Base-by-base conservation (phyloP, 805 yeast species). In the Saccharomycopsis sp. region DNA sequence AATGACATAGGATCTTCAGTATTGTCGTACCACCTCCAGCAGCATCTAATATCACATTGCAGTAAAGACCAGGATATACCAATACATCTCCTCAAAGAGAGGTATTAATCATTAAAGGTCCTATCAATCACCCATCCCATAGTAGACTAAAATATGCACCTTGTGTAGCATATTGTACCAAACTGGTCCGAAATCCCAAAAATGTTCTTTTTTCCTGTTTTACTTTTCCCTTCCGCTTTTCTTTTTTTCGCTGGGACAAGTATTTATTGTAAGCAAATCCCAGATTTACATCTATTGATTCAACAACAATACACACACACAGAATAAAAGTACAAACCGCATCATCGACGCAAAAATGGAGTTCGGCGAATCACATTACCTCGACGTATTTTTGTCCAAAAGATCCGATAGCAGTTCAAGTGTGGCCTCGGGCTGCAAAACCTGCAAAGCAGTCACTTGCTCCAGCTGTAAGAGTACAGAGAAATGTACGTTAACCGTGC, bases 361-460 rank as follows among this genome's bases (percentile, higher is more conserved):
- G 22, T 44, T 35, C 23, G 47, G 49, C 15, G 58, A 56, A 50
- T 15, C n/a, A 5, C 38, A 56, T 15, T 53, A 56, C 20, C 47
- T 56, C 34, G 23, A 23, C n/a, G 29, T 56, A 3, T 53, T 58
- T 22, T 49, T 58, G 42, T 8, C 25, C n/a, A 54, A 54, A 41
- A 47, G 57, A 47, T 9, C 14, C 22, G 52, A 49, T 22, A 5
- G 5, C 29, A n/a, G n/a, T 8, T 52, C 54, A 8, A 22, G 34
- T 49, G 19, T 29, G 17, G 25, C 38, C 35, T 12, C 38, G 12
- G n/a, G 17, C 20, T 24, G 38, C 34, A 51, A 51, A 23, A 14
- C 24, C 23, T 22, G 34, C 23, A 29, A 29, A 14, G 14, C 15
- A 9, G 34, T 14, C 53, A 50, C 15, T n/a, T 20, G 34, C 53